These are phyloP conservation scores for Kuraishia ogatae DNA, from an alignment of 805 yeast species.

Conservation along the genomic window DNA sequence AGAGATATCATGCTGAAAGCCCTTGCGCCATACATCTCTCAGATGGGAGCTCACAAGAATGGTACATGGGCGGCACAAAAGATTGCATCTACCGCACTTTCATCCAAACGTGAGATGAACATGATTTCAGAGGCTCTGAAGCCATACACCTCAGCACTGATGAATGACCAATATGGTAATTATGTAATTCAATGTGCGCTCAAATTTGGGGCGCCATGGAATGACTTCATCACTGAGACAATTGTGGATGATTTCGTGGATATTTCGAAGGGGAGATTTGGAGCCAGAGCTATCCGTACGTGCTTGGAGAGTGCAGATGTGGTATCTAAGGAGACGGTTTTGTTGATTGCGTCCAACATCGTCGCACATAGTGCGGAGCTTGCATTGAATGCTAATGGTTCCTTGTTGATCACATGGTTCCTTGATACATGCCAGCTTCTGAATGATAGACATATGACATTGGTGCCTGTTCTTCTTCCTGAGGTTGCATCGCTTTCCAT, in stretches of 20 bases:
- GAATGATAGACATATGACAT: constrained; percentile 47
- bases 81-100: constrained; percentile 63
- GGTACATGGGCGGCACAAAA: constrained; percentile 99
- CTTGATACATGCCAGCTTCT: constrained; percentile 73
- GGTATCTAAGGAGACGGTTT: constrained; percentile 49
- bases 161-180: constrained; percentile 94
- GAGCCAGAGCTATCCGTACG: constrained; percentile 91
- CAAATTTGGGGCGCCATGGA: constrained; percentile 82
- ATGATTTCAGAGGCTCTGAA: constrained; percentile 62
- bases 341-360: constrained; percentile 69
- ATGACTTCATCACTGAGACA: constrained; percentile 81
- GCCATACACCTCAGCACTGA: constrained; percentile 76
- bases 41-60: constrained; percentile 91
- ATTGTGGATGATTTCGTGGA: constrained; percentile 70
- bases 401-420: constrained; percentile 87
- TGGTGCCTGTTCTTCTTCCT: constrained; percentile 56
- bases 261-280: constrained; percentile 83
- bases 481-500: constrained; percentile 57
- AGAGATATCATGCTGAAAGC: constrained; percentile 75
- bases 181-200: constrained; percentile 93
- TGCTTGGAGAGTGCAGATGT: constrained; percentile 76
- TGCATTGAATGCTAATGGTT: constrained; percentile 80
- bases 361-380: constrained; percentile 71
- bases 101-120: constrained; percentile 51
- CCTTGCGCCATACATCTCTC: constrained; percentile 74